Base-by-base conservation (phyloP, 345 rosid genomes). In the Nephelium lappaceum region DNA sequence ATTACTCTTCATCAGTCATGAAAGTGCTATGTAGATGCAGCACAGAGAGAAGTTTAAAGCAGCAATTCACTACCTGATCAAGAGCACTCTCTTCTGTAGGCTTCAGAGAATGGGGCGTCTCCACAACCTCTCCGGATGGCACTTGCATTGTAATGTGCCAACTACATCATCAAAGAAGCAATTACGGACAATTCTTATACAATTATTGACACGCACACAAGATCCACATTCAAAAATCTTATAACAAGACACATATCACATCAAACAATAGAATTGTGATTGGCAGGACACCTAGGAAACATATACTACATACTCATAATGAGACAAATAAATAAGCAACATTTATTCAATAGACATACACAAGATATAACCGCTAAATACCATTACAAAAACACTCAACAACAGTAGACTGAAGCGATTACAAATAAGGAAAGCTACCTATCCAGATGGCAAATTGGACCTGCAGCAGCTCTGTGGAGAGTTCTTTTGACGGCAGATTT, bases 401-500 rank as follows among this genome's bases (percentile, higher is more conserved):
- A 72, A 38, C 41, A 42, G 18, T 55, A 31, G 6, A 75, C 62
- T 42, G 68, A 49, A 7, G 12, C 11, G 45, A 74, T n/a, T 63
- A 41, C 25, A 24, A 10, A 65, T 31, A 61, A 65, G 47, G n/a
- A 62, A 18, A 73, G 31, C 25, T 43, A 92, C 98, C 98, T 93
- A 80, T 94, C 99, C 64, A 96, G 82, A 81, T 88, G 97, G 80
- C 92, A 84, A 69, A 91, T 72, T 68, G 88, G 86, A 81, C 93
- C 89, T 0, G 73, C 23, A 75, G 81, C 85, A 69, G 93, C 97
- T 77, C 87, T 87, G 73, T 86, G 81, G 80, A 96, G 94, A 82
- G 90, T 84, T 83, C 91, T 82, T 87, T 96, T 96, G 31, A 94
- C 78, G 36, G 98, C 95, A 55, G 97, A 91, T 87, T 92, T 97